These are phyloP conservation scores for Lentinula raphanica DNA, from an alignment of 768 basidiomycete genomes.

Conservation along the genomic window DNA sequence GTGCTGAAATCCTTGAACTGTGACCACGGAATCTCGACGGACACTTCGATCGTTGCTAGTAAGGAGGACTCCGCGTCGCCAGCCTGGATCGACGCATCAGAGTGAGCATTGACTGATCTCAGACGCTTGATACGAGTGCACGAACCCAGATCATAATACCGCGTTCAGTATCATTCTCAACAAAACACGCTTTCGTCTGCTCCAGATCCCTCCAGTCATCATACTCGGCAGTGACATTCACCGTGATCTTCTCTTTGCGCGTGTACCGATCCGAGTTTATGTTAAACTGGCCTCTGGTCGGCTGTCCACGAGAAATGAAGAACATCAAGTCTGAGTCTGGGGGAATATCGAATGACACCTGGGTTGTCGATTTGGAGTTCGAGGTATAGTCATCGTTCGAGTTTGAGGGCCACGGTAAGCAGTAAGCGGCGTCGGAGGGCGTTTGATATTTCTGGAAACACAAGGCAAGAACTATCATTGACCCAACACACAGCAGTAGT, in stretches of 20 bases:
- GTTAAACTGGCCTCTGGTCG: neutral
- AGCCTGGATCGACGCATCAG: neutral
- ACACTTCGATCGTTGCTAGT: neutral
- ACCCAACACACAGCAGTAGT: too few relatives aligned
- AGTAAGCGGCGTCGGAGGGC: neutral
- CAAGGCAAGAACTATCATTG: too few relatives aligned
- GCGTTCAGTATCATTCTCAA: neutral
- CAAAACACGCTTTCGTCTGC: slow-evolving; percentile 2
- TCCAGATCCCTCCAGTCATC: neutral
- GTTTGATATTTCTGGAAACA: neutral
- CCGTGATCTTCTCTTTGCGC: neutral
- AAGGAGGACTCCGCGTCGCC: neutral
- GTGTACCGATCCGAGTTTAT: neutral
- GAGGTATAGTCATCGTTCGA: neutral
- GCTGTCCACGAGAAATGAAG: slow-evolving; percentile 1
- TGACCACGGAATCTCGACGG: neutral
- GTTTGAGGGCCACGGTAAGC: neutral
- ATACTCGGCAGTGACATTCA: neutral
- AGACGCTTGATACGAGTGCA: too few relatives aligned
- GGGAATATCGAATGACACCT: neutral
- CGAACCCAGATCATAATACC: slow-evolving; percentile 1
- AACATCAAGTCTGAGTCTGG: neutral
- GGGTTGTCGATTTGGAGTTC: neutral
- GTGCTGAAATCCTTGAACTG: neutral
- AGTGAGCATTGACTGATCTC: too few relatives aligned